Conservation (phyloP, 768 basidiomycete genomes). For the Pulveroboletus frians region DNA sequence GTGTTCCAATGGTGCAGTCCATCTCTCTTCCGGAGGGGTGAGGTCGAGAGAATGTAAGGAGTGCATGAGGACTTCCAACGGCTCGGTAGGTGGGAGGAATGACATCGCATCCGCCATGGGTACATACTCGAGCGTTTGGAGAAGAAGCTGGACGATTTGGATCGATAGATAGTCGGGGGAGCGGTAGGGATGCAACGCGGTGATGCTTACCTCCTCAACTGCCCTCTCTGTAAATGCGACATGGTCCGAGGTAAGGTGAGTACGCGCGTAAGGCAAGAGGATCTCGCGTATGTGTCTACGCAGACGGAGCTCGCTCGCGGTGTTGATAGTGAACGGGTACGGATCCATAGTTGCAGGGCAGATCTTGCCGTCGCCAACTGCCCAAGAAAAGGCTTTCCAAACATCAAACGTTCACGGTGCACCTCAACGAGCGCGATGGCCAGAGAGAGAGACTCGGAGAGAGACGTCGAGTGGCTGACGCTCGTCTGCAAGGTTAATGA, state of each 20-base stretch:
- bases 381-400: background rate
- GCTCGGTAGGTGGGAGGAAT: slow-evolving; percentile 50
- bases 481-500: too few relatives aligned
- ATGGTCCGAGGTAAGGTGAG: slow-evolving; percentile 53
- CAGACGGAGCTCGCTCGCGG: slow-evolving; percentile 20
- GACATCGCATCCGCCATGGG: slow-evolving; percentile 48
- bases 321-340: slow-evolving; percentile 14
- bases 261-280: slow-evolving; percentile 48
- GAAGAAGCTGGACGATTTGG: slow-evolving; percentile 35
- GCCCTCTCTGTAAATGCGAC: slow-evolving; percentile 47
- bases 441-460: background rate
- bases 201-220: slow-evolving; percentile 39
- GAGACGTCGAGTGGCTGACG: too few relatives aligned
- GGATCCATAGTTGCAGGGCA: slow-evolving; percentile 11
- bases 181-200: background rate
- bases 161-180: background rate
- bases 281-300: slow-evolving; percentile 48
- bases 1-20: slow-evolving; percentile 29
- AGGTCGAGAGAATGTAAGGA: slow-evolving; percentile 32
- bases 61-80: slow-evolving; percentile 41
- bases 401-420: slow-evolving; percentile 2
- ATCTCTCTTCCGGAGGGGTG: slow-evolving; percentile 40
- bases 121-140: slow-evolving; percentile 37
- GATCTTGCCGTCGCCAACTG: background rate
- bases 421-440: background rate